These are phyloP conservation scores for Tillandsia fasciculata DNA, from an alignment of 176 grass and related monocot genomes.

Conservation along the genomic window DNA sequence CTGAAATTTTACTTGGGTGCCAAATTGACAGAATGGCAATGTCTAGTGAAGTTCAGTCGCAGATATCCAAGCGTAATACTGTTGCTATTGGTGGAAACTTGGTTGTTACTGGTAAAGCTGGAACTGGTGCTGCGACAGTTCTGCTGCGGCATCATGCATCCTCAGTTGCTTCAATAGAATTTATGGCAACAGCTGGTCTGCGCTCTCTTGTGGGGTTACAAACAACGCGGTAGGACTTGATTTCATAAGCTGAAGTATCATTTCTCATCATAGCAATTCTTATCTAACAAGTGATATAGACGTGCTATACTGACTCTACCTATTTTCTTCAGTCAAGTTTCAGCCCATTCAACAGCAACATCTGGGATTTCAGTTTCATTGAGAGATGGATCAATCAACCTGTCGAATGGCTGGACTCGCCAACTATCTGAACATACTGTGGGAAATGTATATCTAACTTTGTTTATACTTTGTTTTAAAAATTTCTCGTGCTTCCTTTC, in stretches of 20 bases:
- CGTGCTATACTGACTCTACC: not conserved
- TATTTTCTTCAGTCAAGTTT: constrained; percentile 67
- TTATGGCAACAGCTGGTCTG: constrained; percentile 81
- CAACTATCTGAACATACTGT: constrained; percentile 75
- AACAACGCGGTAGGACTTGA: constrained; percentile 44
- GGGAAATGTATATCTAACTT: constrained; percentile 56
- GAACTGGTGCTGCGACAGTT: constrained; percentile 62
- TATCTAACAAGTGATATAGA: not conserved
- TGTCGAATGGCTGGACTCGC: constrained; percentile 89
- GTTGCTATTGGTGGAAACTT: constrained; percentile 66
- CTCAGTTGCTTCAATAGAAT: constrained; percentile 61
- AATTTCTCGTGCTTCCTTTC: not conserved
- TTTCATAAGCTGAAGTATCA: not conserved
- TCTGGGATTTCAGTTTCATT: constrained; percentile 71
- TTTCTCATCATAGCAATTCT: constrained; percentile 9
- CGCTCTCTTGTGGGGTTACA: constrained; percentile 67
- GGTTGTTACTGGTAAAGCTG: constrained; percentile 49
- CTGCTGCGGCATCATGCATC: constrained; percentile 60
- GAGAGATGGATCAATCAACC: constrained; percentile 82
- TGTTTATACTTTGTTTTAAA: constrained; percentile 4
- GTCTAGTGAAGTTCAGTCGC: constrained; percentile 69
- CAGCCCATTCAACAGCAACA: constrained; percentile 78
- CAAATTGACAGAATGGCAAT: constrained; percentile 65
- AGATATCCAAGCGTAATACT: constrained; percentile 71
- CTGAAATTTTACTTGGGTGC: not conserved